Conservation (phyloP, 179 eudicot species). For the Spergularia azorica region DNA sequence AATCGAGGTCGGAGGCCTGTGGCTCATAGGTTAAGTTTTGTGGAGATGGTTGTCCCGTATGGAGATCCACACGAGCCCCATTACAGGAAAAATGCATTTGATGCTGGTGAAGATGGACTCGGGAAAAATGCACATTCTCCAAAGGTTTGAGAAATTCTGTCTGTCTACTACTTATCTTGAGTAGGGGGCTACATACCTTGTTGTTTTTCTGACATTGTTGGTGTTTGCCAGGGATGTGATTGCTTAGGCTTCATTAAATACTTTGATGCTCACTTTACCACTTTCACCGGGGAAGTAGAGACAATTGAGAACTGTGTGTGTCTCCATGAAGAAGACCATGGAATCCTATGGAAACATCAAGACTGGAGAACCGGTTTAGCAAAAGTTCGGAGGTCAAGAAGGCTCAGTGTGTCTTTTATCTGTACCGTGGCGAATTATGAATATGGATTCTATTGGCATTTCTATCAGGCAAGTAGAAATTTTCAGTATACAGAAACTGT, state of each 20-base stretch:
- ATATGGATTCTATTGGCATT: constrained; percentile 97
- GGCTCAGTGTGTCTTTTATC: constrained; percentile 81
- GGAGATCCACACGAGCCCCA: constrained; percentile 96
- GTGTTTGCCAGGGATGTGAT: constrained; percentile 77
- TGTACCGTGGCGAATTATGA: constrained; percentile 98
- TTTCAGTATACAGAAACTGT: not conserved
- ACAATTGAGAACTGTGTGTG: constrained; percentile 94
- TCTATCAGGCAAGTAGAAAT: constrained; percentile 76
- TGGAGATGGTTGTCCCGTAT: constrained; percentile 95
- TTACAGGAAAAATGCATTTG: constrained; percentile 94
- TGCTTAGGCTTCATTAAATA: constrained; percentile 86
- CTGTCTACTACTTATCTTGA: not conserved
- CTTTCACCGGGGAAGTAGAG: constrained; percentile 91
- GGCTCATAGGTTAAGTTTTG: constrained; percentile 90
- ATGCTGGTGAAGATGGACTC: constrained; percentile 96
- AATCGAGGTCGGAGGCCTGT: constrained; percentile 81
- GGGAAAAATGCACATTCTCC: constrained; percentile 95
- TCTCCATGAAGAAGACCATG: constrained; percentile 94
- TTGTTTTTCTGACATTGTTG: constrained; percentile 8
- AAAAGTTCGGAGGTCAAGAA: constrained; percentile 90
- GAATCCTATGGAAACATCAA: constrained; percentile 98
- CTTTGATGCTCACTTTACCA: constrained; percentile 91
- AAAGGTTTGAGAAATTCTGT: constrained; percentile 49
- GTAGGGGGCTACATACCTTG: not conserved
- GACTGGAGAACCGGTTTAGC: constrained; percentile 98